phyloP scores from a whole-genome alignment of 1,284 basidiomycete genomes.

The Leccinum fallax region DNA sequence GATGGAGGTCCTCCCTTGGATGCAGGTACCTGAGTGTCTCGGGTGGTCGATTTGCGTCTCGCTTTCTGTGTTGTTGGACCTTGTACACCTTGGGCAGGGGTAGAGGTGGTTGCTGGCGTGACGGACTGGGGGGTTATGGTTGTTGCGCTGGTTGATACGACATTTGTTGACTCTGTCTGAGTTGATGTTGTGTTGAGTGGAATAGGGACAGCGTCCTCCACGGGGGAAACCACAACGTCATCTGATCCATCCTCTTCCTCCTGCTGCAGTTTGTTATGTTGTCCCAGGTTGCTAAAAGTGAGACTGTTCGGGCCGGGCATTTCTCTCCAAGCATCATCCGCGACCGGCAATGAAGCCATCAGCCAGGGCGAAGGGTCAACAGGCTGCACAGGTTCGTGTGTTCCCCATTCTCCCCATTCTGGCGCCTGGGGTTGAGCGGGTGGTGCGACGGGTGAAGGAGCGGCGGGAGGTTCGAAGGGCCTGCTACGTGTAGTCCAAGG shows the following conservation, averaged over 20 bases:
- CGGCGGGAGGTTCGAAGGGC: conserved; percentile 29
- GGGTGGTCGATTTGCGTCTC: conserved; percentile 33
- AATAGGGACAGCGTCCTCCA: conserved; percentile 16
- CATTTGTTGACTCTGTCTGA: conserved; percentile 17
- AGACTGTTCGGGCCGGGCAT: conserved; percentile 48
- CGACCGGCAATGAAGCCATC: conserved; percentile 44
- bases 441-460: conserved; percentile 24
- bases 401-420: conserved; percentile 35
- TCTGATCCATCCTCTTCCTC: conserved; percentile 23
- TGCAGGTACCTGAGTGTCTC: conserved; percentile 29
- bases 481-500: conserved; percentile 27
- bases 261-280: conserved; percentile 51
- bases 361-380: conserved; percentile 57
- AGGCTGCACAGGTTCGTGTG: conserved; percentile 20
- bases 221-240: conserved; percentile 12
- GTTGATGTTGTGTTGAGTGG: conserved; percentile 11
- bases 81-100: conserved; percentile 8
- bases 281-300: conserved; percentile 58
- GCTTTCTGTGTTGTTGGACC: conserved; percentile 26
- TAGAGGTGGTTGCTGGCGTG: conserved; percentile 7
- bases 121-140: conserved; percentile 13
- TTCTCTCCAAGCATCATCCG: conserved; percentile 51
- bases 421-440: conserved; percentile 22
- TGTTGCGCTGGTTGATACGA: conserved; percentile 13
- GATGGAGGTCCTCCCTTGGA: conserved; percentile 24